Percentiles rank a stretch among this genome's conserved stretches.
These are phyloP conservation scores for Castanea crenata DNA, from an alignment of 306 rosid species.

Conservation along the genomic window DNA sequence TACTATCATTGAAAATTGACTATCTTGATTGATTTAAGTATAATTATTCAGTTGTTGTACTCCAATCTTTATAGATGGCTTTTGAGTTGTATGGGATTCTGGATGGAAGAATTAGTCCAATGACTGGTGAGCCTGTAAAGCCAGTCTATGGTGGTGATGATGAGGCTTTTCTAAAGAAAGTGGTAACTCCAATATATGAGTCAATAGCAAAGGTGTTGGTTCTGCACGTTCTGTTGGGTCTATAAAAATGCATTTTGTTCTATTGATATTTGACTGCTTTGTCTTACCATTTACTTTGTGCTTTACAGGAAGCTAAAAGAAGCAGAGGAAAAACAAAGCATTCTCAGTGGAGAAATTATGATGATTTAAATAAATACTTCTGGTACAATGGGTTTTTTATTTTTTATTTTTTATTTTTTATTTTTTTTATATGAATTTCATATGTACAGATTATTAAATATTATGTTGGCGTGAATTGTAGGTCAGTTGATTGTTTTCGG, in stretches of 20 bases:
- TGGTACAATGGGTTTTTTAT: slow-evolving; percentile 49
- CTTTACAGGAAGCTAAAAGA: slow-evolving; percentile 62
- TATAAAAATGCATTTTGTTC: slow-evolving; percentile 10
- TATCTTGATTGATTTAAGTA: background rate
- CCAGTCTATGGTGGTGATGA: slow-evolving; percentile 91
- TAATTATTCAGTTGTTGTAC: slow-evolving; percentile 8
- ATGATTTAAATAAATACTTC: slow-evolving; percentile 87
- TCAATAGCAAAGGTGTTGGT: slow-evolving; percentile 63
- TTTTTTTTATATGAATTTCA: slow-evolving; percentile 2
- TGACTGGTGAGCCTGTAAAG: slow-evolving; percentile 85
- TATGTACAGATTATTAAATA: slow-evolving; percentile 13
- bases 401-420: background rate
- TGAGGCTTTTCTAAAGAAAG: slow-evolving; percentile 74
- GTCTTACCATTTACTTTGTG: slow-evolving; percentile 14
- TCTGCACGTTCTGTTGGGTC: slow-evolving; percentile 3
- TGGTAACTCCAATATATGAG: slow-evolving; percentile 85
- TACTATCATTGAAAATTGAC: background rate
- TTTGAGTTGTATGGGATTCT: slow-evolving; percentile 94
- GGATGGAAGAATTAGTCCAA: slow-evolving; percentile 78
- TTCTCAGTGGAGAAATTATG: slow-evolving; percentile 98
- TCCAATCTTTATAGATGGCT: slow-evolving; percentile 67
- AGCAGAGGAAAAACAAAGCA: slow-evolving; percentile 79
- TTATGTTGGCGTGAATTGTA: slow-evolving; percentile 33
- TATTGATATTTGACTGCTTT: slow-evolving; percentile 11
- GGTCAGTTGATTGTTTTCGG: slow-evolving; percentile 85